These are phyloP conservation scores for Populus euphratica DNA, from an alignment of 345 rosid species.

Conservation along the genomic window DNA sequence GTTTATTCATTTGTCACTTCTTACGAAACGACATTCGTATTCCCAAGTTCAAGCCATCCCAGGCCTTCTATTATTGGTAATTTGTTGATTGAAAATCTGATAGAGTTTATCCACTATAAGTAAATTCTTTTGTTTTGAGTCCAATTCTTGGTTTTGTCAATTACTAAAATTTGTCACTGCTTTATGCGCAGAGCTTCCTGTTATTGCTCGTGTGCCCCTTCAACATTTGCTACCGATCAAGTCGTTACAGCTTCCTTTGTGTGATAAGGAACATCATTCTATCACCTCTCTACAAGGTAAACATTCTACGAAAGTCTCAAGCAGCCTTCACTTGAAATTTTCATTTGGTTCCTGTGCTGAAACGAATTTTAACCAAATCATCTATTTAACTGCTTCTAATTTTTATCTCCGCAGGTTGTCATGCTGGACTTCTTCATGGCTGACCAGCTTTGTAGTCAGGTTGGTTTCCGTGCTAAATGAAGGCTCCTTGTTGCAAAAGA, in stretches of 20 bases:
- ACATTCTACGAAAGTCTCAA: neutral
- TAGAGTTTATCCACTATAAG: neutral
- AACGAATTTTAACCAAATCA: neutral
- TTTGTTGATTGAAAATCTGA: neutral
- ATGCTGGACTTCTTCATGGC: conserved; percentile 99
- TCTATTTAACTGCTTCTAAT: neutral
- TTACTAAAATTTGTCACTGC: neutral
- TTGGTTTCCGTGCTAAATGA: conserved; percentile 14
- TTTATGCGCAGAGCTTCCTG: conserved; percentile 48
- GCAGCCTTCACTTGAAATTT: neutral
- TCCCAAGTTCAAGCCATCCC: conserved; percentile 87
- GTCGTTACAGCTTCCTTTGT: conserved; percentile 64
- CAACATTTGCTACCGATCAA: conserved; percentile 68
- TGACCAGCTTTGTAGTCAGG: conserved; percentile 98
- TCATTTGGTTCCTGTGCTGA: neutral
- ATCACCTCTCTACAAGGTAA: conserved; percentile 90
- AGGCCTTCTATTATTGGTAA: conserved; percentile 74
- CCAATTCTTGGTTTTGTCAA: neutral
- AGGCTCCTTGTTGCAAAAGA: neutral
- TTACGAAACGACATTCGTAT: conserved; percentile 67
- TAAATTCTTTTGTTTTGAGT: neutral
- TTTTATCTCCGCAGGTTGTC: conserved; percentile 49
- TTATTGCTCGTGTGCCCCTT: conserved; percentile 70
- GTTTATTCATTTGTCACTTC: conserved; percentile 74
- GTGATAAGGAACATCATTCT: conserved; percentile 70